Percentiles rank a stretch among this genome's conserved stretches.
phyloP scores from a whole-genome alignment of 2,329 filamentous ascomycete species.

The Plectosphaerella sp. region DNA sequence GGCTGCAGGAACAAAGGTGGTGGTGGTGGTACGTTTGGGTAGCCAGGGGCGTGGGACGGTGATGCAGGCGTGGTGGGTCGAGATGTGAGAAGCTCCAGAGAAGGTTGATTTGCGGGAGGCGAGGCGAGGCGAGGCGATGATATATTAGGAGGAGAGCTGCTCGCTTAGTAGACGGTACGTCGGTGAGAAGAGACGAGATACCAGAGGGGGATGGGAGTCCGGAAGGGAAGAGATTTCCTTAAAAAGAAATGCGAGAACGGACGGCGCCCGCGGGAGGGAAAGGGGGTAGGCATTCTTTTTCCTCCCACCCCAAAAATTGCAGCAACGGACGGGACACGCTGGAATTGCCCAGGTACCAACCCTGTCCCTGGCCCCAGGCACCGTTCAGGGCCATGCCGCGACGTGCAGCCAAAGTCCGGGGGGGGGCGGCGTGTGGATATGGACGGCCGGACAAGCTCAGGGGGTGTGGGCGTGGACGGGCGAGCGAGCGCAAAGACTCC shows the following conservation, averaged over 20 bases:
- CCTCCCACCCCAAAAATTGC: background rate
- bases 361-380: background rate
- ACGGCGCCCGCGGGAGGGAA: background rate
- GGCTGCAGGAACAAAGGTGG: slow-evolving; percentile 1
- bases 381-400: background rate
- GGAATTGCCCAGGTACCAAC: background rate
- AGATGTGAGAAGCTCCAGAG: background rate
- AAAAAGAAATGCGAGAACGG: slow-evolving; percentile 1
- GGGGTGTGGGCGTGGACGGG: too few relatives aligned
- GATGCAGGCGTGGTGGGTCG: background rate
- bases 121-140: background rate
- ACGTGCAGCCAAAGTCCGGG: background rate
- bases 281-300: background rate
- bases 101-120: background rate
- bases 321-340: background rate
- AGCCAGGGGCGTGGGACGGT: slow-evolving; percentile 1
- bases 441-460: too few relatives aligned
- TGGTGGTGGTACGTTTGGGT: too few relatives aligned
- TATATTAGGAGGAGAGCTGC: background rate
- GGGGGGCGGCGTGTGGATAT: background rate
- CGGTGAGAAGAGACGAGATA: background rate
- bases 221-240: slow-evolving; percentile 1
- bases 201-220: background rate
- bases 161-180: background rate
- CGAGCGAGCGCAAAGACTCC: too few relatives aligned